These are phyloP conservation scores for Mycena sp. DNA, from an alignment of 1,284 basidiomycete genomes.

Conservation along the genomic window DNA sequence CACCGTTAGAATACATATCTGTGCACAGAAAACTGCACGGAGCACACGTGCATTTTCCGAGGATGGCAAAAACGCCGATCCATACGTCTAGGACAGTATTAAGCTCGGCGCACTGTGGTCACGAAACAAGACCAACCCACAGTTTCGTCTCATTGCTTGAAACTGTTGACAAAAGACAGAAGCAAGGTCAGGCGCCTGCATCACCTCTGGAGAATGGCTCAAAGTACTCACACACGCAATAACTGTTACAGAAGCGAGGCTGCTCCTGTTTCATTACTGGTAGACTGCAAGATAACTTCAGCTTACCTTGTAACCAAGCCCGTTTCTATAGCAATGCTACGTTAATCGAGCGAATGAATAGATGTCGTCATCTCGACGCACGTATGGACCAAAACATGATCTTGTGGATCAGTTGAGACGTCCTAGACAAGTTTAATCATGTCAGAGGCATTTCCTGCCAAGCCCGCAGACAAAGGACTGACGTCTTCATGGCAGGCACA, in stretches of 20 bases:
- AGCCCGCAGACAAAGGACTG: background rate
- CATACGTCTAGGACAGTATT: conserved; percentile 26
- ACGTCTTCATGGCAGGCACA: background rate
- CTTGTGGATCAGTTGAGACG: conserved; percentile 27
- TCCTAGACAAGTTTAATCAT: background rate
- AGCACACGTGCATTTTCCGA: conserved; percentile 29
- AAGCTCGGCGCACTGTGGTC: background rate
- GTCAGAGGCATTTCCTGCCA: background rate
- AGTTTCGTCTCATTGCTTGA: conserved; percentile 31
- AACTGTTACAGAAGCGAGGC: conserved; percentile 30
- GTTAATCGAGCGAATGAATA: no score
- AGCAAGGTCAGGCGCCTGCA: background rate
- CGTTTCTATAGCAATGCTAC: conserved; percentile 35
- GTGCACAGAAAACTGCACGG: background rate
- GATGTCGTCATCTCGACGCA: conserved; percentile 5
- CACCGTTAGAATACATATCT: no score
- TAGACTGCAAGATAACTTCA: background rate
- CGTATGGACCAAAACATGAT: conserved; percentile 34
- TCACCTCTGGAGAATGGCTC: background rate
- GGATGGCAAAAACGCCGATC: conserved; percentile 30
- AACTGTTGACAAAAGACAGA: conserved; percentile 22
- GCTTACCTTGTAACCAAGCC: conserved; percentile 35
- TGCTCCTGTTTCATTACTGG: background rate
- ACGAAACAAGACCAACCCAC: conserved; percentile 8
- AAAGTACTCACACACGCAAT: conserved; percentile 31